Percentiles rank a stretch among this genome's conserved stretches.
These are phyloP conservation scores for Aspergillus quadricinctus DNA, from an alignment of 2,329 filamentous ascomycete species.

Conservation along the genomic window DNA sequence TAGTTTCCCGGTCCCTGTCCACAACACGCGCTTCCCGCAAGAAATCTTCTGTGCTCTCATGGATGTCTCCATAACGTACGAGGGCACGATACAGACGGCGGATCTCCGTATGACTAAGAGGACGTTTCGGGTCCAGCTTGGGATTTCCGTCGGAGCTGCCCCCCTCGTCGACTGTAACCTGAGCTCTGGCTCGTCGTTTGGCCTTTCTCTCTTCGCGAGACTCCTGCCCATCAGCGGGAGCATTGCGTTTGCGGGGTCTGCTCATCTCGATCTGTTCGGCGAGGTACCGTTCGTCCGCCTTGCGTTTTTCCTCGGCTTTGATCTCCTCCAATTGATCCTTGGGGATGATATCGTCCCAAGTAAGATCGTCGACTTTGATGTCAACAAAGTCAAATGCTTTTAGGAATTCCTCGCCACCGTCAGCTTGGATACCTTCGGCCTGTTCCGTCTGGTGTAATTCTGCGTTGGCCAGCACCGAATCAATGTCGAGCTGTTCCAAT, in stretches of 20 bases:
- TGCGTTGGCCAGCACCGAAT: slow-evolving; percentile 92
- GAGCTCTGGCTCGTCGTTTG: slow-evolving; percentile 67
- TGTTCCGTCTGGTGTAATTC: slow-evolving; percentile 97
- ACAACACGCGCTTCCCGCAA: slow-evolving; percentile 79
- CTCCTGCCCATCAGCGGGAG: slow-evolving; percentile 49
- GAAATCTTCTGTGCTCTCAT: slow-evolving; percentile 82
- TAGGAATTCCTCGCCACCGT: slow-evolving; percentile 95
- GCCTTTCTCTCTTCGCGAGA: slow-evolving; percentile 62
- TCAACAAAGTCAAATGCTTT: slow-evolving; percentile 88
- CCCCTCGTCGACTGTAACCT: slow-evolving; percentile 61
- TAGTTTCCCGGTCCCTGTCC: slow-evolving; percentile 75
- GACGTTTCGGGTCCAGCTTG: slow-evolving; percentile 70
- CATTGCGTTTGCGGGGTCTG: slow-evolving; percentile 70
- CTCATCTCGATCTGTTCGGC: slow-evolving; percentile 79
- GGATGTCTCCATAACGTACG: slow-evolving; percentile 84
- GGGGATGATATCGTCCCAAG: slow-evolving; percentile 98
- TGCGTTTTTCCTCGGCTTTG: slow-evolving; percentile 82
- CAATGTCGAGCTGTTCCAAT: slow-evolving; percentile 94
- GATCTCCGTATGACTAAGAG: slow-evolving; percentile 86
- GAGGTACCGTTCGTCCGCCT: slow-evolving; percentile 76
- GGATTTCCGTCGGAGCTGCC: slow-evolving; percentile 61
- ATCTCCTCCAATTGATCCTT: slow-evolving; percentile 85
- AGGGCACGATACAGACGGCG: slow-evolving; percentile 87
- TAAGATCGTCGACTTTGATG: slow-evolving; percentile 86
- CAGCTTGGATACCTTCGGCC: slow-evolving; percentile 87